Percentiles rank a stretch among this genome's conserved stretches.
Conservation (phyloP, 305 asterid species). For the Solanum aculeatissimum region DNA sequence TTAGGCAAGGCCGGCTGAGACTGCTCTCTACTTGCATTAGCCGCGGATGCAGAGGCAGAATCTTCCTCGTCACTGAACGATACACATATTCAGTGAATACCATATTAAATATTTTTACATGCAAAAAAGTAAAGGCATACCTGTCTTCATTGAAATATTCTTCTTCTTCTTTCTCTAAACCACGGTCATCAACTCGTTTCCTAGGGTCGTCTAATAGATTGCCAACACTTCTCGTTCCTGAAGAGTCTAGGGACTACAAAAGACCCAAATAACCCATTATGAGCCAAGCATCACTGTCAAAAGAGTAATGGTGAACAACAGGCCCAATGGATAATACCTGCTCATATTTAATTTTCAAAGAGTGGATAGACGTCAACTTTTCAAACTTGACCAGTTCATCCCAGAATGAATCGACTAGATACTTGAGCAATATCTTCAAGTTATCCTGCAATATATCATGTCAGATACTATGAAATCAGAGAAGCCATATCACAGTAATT, state of each 20-base stretch:
- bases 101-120: not conserved
- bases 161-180: conserved; percentile 95
- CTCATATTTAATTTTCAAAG: conserved; percentile 81
- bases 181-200: conserved; percentile 84
- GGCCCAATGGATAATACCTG: conserved; percentile 43
- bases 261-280: conserved; percentile 18
- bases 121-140: conserved; percentile 24
- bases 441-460: conserved; percentile 60
- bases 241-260: conserved; percentile 51
- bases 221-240: conserved; percentile 37
- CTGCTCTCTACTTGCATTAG: conserved; percentile 29
- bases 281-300: conserved; percentile 1
- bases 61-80: conserved; percentile 83
- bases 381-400: conserved; percentile 72
- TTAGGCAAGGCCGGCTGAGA: conserved; percentile 42
- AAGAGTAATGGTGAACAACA: conserved; percentile 4
- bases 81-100: conserved; percentile 3
- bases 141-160: conserved; percentile 92
- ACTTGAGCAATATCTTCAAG: conserved; percentile 61
- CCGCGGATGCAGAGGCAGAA: conserved; percentile 60
- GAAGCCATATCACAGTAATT: not conserved
- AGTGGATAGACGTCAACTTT: conserved; percentile 47
- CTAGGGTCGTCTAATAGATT: conserved; percentile 42
- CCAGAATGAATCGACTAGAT: conserved; percentile 86
- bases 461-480: conserved; percentile 3